Conservation (phyloP, 2,329 filamentous ascomycete genomes). For the Colletotrichum eremochloae region DNA sequence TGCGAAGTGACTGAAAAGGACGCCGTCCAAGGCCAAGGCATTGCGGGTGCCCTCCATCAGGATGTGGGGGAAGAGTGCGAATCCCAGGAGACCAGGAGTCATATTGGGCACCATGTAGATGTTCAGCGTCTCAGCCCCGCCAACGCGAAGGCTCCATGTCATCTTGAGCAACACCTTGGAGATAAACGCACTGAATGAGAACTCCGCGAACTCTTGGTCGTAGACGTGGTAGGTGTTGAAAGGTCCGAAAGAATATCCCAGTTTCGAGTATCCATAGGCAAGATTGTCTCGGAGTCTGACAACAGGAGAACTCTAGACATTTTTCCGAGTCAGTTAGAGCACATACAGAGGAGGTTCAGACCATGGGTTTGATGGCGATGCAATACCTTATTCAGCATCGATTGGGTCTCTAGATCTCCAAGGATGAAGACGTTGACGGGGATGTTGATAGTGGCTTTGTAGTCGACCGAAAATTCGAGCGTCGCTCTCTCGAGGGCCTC, state of each 20-base stretch:
- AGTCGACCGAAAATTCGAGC: background rate
- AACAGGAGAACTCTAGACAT: background rate
- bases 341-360: too few relatives aligned
- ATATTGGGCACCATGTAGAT: constrained; percentile 14
- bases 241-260: background rate
- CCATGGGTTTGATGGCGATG: background rate
- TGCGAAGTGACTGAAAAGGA: background rate
- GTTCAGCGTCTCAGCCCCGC: constrained; percentile 16
- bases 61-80: background rate
- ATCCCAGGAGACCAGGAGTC: background rate
- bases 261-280: constrained; percentile 1
- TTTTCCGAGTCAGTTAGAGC: background rate
- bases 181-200: background rate
- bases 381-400: background rate
- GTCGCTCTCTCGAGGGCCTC: background rate
- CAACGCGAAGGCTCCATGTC: background rate
- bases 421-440: constrained; percentile 14
- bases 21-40: background rate
- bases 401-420: background rate
- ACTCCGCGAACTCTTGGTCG: background rate
- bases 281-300: background rate
- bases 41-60: background rate
- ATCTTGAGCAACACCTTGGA: background rate
- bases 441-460: background rate
- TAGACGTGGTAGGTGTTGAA: background rate